Base-by-base conservation (phyloP, 2,329 filamentous ascomycete species). In the Fusarium sp. region DNA sequence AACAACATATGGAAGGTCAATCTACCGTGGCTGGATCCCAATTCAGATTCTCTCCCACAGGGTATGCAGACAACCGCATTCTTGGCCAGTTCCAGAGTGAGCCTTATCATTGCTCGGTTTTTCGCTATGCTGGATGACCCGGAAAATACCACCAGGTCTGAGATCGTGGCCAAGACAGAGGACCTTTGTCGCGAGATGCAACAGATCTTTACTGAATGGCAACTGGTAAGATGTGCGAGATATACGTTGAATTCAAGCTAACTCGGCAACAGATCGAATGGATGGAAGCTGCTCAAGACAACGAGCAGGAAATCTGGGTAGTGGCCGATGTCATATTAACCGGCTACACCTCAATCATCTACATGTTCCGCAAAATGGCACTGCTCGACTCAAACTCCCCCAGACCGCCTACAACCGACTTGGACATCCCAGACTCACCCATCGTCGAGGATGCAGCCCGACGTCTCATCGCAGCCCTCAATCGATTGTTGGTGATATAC, bases 291-390 rank as follows among this genome's bases (percentile, higher is more conserved):
- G 56, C 61, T 3, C 60, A 67, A 7, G 49, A 66, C 2, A 69
- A 64, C 8, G 65, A 68, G n/a, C 54, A 66, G 12, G 70, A 76
- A 3, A 56, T 70, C 0, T 77, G 75, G 75, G 56, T 68, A 6
- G 64, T 76, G 2, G 65, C 60, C 12, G 76, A 77, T 23, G 65
- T 75, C n/a, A 62, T 74, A 7, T 53, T 77, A 7, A 74, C 72
- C 0, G 73, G 74, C 1, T 76, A 75, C 40, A 76, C 73, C 6
- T 73, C 69, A 50, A 71, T 77, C 46, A 72, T 77, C 26, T 77
- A 76, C 61, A 77, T 77, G 74, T 74, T 77, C 20, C 73, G 76
- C 45, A 77, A 77, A 46, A 72, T 73, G 63, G 65, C 65, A 20
- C 59, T 73, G 9, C 68, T 76, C 12, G 59, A 73, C 46, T 69